phyloP scores from a whole-genome alignment of 2,329 filamentous ascomycete genomes.

The Cercospora beticola region DNA sequence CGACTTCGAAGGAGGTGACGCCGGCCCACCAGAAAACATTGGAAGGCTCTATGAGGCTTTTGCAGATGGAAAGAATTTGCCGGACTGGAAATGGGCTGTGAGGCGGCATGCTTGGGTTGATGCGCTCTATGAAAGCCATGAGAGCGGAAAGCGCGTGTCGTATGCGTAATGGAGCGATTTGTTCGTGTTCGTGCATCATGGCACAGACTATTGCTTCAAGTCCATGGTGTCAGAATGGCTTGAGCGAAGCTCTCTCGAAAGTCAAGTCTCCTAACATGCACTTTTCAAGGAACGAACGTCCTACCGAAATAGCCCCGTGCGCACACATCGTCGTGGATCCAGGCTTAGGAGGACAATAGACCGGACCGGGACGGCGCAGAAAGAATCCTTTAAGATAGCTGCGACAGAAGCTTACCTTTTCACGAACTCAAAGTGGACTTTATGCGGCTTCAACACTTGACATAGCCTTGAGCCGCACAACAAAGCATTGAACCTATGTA shows the following conservation, averaged over 20 bases:
- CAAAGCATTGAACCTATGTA: background rate
- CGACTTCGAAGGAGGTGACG: background rate
- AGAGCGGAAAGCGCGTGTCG: background rate
- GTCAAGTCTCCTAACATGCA: background rate
- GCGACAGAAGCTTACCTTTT: too few relatives aligned
- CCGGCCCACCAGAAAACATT: background rate
- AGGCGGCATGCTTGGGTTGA: background rate
- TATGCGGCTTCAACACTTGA: too few relatives aligned
- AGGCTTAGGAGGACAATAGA: too few relatives aligned
- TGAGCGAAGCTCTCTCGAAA: background rate
- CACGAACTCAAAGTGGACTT: too few relatives aligned
- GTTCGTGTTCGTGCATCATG: background rate
- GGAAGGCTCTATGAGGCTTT: background rate
- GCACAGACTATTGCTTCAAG: background rate
- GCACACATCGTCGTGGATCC: too few relatives aligned
- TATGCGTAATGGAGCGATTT: background rate
- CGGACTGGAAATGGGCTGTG: background rate
- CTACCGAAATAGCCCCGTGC: background rate
- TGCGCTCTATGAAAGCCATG: background rate
- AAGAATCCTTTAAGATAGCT: too few relatives aligned
- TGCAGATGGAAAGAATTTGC: background rate
- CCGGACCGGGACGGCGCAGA: too few relatives aligned
- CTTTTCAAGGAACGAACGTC: background rate
- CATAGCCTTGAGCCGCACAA: too few relatives aligned
- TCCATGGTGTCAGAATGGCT: background rate